Evolutionary conservation across 1,284 basidiomycete genomes (phyloP).

Genomic region (Microbotryum silenes-acaulis): DNA sequence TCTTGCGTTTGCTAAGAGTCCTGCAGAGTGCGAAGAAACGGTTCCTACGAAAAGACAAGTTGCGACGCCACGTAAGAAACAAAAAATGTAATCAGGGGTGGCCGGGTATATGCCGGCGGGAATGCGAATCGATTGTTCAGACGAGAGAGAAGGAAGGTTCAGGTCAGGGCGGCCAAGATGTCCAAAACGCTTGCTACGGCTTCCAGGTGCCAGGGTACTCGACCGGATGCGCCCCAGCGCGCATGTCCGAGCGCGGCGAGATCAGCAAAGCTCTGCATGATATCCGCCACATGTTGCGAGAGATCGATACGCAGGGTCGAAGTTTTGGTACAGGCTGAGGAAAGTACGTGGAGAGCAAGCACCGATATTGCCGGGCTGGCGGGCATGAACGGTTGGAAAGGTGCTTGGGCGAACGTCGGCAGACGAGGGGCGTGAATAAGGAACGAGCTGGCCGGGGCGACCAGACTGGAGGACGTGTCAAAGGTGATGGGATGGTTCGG

Average conservation of each 20-base stretch:
- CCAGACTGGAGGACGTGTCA: neutral
- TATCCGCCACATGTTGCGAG: constrained; percentile 19
- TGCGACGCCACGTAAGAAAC: no score
- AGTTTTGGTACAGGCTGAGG: constrained; percentile 15
- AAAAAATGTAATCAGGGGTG: neutral
- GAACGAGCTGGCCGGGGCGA: constrained; percentile 21
- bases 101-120: neutral
- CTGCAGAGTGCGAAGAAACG: no score
- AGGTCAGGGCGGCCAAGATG: neutral
- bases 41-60: no score
- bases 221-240: constrained; percentile 24
- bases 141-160: neutral
- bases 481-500: constrained; percentile 24
- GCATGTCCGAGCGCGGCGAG: constrained; percentile 21
- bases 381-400: neutral
- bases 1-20: no score
- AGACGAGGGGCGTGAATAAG: constrained; percentile 22
- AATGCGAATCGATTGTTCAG: neutral
- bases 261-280: constrained; percentile 29
- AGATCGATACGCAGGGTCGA: constrained; percentile 24
- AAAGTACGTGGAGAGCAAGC: constrained; percentile 29
- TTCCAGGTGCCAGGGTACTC: constrained; percentile 28
- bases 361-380: constrained; percentile 8
- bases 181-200: constrained; percentile 5
- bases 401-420: constrained; percentile 13